Base-by-base conservation (phyloP, 2,329 filamentous ascomycete genomes). In the Hirsutella minnesotensis region DNA sequence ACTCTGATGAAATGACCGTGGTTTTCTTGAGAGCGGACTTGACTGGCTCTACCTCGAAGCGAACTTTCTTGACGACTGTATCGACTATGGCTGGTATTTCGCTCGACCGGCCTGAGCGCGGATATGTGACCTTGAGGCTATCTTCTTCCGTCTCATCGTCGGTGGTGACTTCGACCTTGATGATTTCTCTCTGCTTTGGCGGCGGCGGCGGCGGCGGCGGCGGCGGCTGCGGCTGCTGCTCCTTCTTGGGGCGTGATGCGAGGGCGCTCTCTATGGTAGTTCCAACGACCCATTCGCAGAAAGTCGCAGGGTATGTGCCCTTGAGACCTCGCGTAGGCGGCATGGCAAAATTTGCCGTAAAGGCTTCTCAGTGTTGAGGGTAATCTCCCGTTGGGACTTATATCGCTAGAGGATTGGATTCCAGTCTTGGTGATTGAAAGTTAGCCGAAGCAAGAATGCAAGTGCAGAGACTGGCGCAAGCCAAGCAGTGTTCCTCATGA, bases 141-240 rank as follows among this genome's bases (percentile, higher is more conserved):
- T 77, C 72, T 21, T 65, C 60, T 8, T 68, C 65, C n/a, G 62
- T 64, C 43, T 73, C 69, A 36, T 75, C 71, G 46, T 77, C 71
- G 10, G 72, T 74, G 13, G 64, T 60, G 2, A 73, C 52, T 41
- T 68, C 61, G 27, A 73, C 52, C 19, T 53, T 62, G 44, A 69
- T 51, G 10, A 66, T 54, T 16, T 58, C 57, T 38, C 58, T 51
- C 33, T 47, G 49, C 41, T 44, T 56, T 16, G 41, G 51, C 31
- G 47, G 44, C 30, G 45, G 50, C 39, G 43, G 56, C 18, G 41
- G 52, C 27, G 47, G 44, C 30, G 45, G 50, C 39, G 43, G 56
- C 18, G 41, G 52, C 27, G 41, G 51, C 31, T 47, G 44, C 30
- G 45, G 50, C 39, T 42, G 56, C 18, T 40, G 52, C 27, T 48